A percentile compares a stretch with the other conserved stretches of the same genome.
These are phyloP conservation scores for Fusarium nematophilum DNA, from an alignment of 2,329 filamentous ascomycete genomes.

Conservation along the genomic window DNA sequence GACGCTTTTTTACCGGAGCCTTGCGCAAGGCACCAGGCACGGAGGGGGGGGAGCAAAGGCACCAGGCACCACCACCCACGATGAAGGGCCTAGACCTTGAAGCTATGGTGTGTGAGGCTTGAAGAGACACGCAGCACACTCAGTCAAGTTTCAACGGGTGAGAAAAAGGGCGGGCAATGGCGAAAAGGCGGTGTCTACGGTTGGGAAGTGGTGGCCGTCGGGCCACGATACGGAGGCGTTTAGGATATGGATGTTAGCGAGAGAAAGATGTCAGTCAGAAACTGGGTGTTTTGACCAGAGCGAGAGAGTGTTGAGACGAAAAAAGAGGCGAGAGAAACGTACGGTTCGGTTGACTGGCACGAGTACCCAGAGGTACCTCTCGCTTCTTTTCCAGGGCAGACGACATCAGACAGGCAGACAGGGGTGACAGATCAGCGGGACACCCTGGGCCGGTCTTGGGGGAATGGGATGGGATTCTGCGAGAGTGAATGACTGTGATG, in stretches of 20 bases:
- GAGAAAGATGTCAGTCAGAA: too few species aligned
- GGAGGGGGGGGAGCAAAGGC: conserved; percentile 8
- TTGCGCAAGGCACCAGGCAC: conserved; percentile 6
- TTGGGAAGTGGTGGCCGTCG: too few species aligned
- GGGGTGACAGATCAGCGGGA: conserved; percentile 36
- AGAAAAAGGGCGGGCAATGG: too few species aligned
- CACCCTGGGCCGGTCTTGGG: conserved; percentile 27
- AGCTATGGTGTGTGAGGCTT: conserved; percentile 5
- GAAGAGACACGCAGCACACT: not conserved
- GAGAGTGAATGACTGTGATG: conserved; percentile 22
- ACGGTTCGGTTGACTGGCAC: conserved; percentile 5
- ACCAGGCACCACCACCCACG: conserved; percentile 34
- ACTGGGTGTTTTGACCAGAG: too few species aligned
- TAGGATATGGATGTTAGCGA: too few species aligned
- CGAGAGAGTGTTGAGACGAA: conserved; percentile 14
- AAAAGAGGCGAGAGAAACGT: not conserved
- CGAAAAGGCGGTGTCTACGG: too few species aligned
- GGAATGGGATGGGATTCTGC: conserved; percentile 28
- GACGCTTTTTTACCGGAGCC: conserved; percentile 24
- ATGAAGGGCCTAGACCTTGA: conserved; percentile 11
- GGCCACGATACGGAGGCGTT: not conserved
- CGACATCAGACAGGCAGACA: conserved; percentile 14
- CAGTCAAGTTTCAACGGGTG: not conserved
- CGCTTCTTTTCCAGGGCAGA: not conserved
- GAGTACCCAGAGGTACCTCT: conserved; percentile 33